Percentiles rank a stretch among this genome's conserved stretches.
phyloP scores from a whole-genome alignment of 345 rosid genomes.

The Corchorus capsularis region DNA sequence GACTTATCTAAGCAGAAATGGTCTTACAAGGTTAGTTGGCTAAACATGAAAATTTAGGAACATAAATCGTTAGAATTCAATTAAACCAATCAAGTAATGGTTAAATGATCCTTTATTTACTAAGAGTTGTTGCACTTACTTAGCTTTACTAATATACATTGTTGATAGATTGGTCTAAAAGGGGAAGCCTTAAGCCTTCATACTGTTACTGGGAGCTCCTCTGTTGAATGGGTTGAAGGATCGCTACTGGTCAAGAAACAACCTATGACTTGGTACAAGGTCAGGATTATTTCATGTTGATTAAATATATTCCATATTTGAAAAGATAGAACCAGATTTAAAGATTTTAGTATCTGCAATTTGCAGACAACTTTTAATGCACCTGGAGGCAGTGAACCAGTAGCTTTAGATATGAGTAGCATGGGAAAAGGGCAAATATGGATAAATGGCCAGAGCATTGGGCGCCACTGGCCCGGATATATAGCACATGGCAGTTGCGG shows the following conservation, averaged over 20 bases:
- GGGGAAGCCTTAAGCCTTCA: slow-evolving; percentile 78
- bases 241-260: slow-evolving; percentile 53
- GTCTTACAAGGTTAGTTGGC: slow-evolving; percentile 76
- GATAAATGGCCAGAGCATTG: slow-evolving; percentile 87
- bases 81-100: neutral
- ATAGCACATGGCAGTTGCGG: slow-evolving; percentile 73
- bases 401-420: slow-evolving; percentile 83
- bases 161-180: slow-evolving; percentile 58
- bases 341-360: neutral
- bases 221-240: slow-evolving; percentile 83
- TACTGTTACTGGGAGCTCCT: slow-evolving; percentile 57
- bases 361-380: slow-evolving; percentile 66
- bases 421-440: slow-evolving; percentile 88
- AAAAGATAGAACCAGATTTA: slow-evolving; percentile 3
- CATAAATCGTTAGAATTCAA: neutral
- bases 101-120: slow-evolving; percentile 41
- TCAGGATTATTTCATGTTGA: slow-evolving; percentile 21
- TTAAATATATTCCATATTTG: neutral
- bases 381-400: slow-evolving; percentile 65
- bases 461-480: slow-evolving; percentile 81
- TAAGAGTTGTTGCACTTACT: slow-evolving; percentile 43
- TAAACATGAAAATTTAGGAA: neutral
- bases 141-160: neutral
- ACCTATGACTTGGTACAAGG: slow-evolving; percentile 88
- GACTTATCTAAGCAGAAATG: slow-evolving; percentile 86